Conservation (phyloP, 495 filamentous ascomycete genomes). For the Bryoglossum gracile region DNA sequence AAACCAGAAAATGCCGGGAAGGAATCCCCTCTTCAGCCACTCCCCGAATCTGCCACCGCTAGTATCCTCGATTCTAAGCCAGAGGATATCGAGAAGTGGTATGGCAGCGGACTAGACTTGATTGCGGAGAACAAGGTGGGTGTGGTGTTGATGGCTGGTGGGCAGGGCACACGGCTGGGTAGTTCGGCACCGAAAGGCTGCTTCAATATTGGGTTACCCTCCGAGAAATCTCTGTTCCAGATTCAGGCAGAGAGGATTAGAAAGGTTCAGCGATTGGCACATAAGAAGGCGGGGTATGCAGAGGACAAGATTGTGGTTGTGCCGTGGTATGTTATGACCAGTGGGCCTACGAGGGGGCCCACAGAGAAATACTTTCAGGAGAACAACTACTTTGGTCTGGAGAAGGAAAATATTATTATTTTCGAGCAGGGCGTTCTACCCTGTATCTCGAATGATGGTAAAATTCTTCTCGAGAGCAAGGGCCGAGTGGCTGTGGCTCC, state of each 20-base stretch:
- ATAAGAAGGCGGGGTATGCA: slow-evolving; percentile 54
- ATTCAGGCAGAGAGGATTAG: slow-evolving; percentile 90
- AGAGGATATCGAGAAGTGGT: slow-evolving; percentile 77
- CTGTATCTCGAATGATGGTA: slow-evolving; percentile 95
- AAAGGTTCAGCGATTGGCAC: slow-evolving; percentile 79
- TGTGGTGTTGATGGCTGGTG: slow-evolving; percentile 94
- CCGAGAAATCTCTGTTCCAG: slow-evolving; percentile 91
- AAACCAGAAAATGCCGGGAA: slow-evolving; percentile 46
- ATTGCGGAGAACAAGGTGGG: slow-evolving; percentile 87
- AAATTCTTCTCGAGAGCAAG: slow-evolving; percentile 91
- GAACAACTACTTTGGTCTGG: slow-evolving; percentile 82
- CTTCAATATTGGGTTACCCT: slow-evolving; percentile 90
- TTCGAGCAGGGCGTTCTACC: slow-evolving; percentile 97
- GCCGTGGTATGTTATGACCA: slow-evolving; percentile 99
- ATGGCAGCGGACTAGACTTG: slow-evolving; percentile 71
- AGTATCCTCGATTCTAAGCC: slow-evolving; percentile 86
- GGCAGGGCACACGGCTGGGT: slow-evolving; percentile 89
- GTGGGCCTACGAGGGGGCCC: slow-evolving; percentile 84
- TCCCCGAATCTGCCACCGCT: slow-evolving; percentile 81
- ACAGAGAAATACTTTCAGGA: slow-evolving; percentile 91
- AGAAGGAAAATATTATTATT: slow-evolving; percentile 77
- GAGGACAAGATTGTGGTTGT: slow-evolving; percentile 53
- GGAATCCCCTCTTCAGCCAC: slow-evolving; percentile 67
- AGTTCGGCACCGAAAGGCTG: slow-evolving; percentile 95
- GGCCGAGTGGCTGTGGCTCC: slow-evolving; percentile 90